A percentile compares a stretch with the other conserved stretches of the same genome.
Evolutionary conservation across 2,329 filamentous ascomycete species (phyloP).

Genomic region (Hypoxylon sp.): DNA sequence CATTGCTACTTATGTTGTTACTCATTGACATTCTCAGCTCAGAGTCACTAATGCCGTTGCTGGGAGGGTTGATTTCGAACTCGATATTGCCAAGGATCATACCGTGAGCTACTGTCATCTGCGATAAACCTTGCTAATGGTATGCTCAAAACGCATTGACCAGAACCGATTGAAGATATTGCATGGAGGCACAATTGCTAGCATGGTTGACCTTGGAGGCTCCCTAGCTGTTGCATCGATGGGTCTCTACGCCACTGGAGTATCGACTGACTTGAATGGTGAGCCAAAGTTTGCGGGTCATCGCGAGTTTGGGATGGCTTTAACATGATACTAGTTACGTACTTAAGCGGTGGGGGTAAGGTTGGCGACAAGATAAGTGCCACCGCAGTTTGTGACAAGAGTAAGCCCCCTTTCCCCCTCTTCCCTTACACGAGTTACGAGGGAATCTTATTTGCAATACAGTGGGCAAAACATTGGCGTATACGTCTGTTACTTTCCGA

Average conservation of each 20-base stretch:
- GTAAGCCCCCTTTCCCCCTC: slow-evolving; percentile 52
- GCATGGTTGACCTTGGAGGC: slow-evolving; percentile 75
- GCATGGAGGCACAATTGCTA: slow-evolving; percentile 83
- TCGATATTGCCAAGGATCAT: slow-evolving; percentile 79
- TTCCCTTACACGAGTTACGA: no score
- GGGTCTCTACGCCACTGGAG: slow-evolving; percentile 71
- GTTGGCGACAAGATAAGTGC: slow-evolving; percentile 67
- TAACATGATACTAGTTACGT: slow-evolving; percentile 64
- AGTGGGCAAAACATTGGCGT: slow-evolving; percentile 75
- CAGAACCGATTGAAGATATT: slow-evolving; percentile 82
- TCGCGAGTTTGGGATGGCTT: not conserved
- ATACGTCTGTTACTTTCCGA: slow-evolving; percentile 69
- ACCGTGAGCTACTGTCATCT: slow-evolving; percentile 65
- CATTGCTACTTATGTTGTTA: no score
- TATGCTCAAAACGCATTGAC: slow-evolving; percentile 9
- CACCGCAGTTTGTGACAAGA: slow-evolving; percentile 71
- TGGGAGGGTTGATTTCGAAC: slow-evolving; percentile 79
- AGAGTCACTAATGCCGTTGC: slow-evolving; percentile 72
- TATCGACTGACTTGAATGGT: slow-evolving; percentile 75
- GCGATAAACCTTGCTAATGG: not conserved
- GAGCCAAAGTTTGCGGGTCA: slow-evolving; percentile 14
- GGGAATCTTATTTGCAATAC: slow-evolving; percentile 9
- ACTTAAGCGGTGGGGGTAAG: slow-evolving; percentile 68
- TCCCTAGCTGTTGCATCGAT: slow-evolving; percentile 74
- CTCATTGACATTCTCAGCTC: slow-evolving; percentile 61